Evolutionary conservation across 2,329 filamentous ascomycete species (phyloP).

Genomic region (Stagonosporopsis vannaccii): DNA sequence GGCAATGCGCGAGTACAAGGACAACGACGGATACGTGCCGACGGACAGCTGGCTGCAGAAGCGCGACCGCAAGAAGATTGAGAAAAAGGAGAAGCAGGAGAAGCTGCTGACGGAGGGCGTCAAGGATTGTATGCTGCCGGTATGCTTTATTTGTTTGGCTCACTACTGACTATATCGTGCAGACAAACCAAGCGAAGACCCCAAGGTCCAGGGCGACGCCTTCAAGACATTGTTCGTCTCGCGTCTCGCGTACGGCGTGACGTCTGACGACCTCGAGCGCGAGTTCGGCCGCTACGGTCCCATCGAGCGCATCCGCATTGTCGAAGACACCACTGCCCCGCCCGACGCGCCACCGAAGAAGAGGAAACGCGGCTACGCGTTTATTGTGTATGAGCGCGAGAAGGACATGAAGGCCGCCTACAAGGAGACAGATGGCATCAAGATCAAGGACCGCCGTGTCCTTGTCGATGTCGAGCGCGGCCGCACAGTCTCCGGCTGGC

Average conservation of each 20-base stretch:
- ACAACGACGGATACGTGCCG: constrained; percentile 76
- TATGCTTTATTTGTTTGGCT: neutral
- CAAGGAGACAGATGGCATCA: constrained; percentile 84
- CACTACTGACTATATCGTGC: constrained; percentile 25
- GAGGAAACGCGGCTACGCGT: constrained; percentile 91
- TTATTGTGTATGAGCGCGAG: constrained; percentile 95
- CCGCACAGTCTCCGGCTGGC: constrained; percentile 92
- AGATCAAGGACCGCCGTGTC: constrained; percentile 90
- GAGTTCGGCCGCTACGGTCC: constrained; percentile 94
- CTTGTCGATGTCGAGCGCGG: constrained; percentile 96
- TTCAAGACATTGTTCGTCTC: constrained; percentile 95
- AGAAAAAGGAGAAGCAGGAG: constrained; percentile 76
- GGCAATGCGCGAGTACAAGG: constrained; percentile 77
- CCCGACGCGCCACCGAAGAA: constrained; percentile 62
- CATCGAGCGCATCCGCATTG: constrained; percentile 91
- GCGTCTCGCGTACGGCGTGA: constrained; percentile 86
- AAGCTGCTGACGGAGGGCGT: constrained; percentile 69
- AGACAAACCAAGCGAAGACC: constrained; percentile 86
- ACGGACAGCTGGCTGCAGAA: constrained; percentile 94
- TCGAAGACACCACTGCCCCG: constrained; percentile 77
- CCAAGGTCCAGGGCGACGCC: constrained; percentile 88
- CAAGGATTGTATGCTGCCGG: constrained; percentile 65
- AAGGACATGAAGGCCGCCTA: constrained; percentile 99
- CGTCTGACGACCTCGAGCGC: constrained; percentile 86
- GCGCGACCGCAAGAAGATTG: constrained; percentile 81